Percentiles rank a stretch among this genome's conserved stretches.
Conservation (phyloP, 768 basidiomycete species). For the Lactarius deliciosus region DNA sequence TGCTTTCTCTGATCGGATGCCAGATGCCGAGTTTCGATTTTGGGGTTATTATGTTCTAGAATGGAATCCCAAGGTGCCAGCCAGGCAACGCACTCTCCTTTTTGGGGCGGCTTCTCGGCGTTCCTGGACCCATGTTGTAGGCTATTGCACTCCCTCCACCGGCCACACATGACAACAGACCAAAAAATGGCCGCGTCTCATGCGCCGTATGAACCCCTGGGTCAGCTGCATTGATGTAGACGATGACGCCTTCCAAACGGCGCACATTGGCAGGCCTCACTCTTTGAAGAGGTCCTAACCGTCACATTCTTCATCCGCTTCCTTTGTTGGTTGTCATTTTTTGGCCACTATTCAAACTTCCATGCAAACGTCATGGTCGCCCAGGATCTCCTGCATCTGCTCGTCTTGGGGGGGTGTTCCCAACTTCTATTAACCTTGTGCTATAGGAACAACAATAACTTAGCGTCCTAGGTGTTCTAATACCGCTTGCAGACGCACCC, state of each 20-base stretch:
- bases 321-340: background rate
- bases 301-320: too few species aligned
- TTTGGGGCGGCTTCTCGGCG: background rate
- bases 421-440: background rate
- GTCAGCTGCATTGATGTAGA: background rate
- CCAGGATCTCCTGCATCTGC: background rate
- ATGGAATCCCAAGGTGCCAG: background rate
- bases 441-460: background rate
- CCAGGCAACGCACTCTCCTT: background rate
- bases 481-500: background rate
- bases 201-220: background rate
- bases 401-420: background rate
- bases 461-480: background rate
- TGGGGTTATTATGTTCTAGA: background rate
- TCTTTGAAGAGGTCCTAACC: background rate
- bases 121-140: too few species aligned
- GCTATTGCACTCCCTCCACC: background rate
- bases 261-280: background rate
- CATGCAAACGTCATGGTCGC: background rate
- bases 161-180: background rate
- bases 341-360: background rate
- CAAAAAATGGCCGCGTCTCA: background rate
- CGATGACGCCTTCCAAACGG: background rate
- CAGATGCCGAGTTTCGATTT: background rate
- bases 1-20: constrained; percentile 12